Base-by-base conservation (phyloP, 1,284 basidiomycete genomes). In the Wallemia hederae region DNA sequence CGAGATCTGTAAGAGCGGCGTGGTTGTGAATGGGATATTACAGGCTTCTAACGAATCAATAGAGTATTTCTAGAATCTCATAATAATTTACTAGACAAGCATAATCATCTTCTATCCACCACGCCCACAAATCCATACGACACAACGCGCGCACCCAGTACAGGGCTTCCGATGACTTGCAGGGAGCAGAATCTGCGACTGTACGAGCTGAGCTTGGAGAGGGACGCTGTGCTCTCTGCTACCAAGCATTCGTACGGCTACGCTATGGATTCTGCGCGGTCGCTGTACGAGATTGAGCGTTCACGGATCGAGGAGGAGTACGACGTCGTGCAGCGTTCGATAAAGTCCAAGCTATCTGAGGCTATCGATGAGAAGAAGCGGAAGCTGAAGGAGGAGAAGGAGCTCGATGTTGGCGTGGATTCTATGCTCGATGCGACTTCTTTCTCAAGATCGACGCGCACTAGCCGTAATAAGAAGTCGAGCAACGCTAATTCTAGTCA, bases 321-420 rank as follows among this genome's bases (percentile, higher is more conserved):
- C 64, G 69, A 70, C 65, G 69, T 69, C 34, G 71, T 72, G 11
- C 68, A 70, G 27, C 72, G 72, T 60, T 69, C 69, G 24, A 70
- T 72, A 7, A 69, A 69, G 28, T 70, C 73, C 63, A 65, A 72
- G 31, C 62, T 76, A 34, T 62, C 75, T 11, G 72, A 71, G n/a
- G 69, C 70, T 1, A 68, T 75, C 28, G 75, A 76, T 63, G 75
- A 76, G 62, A 64, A 74, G 27, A 64, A 73, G 57, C 68, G 71
- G 63, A 72, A 73, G 61, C 65, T 75, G 33, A 67, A 71, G 39
- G 75, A 75, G 61, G 75, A 76, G 64, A 75, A 75, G 65, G 75
- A 76, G 59, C 71, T 72, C 14, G 74, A 74, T 58, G 66, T 73
- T 11, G 69, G 72, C 5, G 66, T 72, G 7, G 56, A 58, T 19